phyloP scores from a whole-genome alignment of 306 rosid species.

The Canavalia ensiformis region DNA sequence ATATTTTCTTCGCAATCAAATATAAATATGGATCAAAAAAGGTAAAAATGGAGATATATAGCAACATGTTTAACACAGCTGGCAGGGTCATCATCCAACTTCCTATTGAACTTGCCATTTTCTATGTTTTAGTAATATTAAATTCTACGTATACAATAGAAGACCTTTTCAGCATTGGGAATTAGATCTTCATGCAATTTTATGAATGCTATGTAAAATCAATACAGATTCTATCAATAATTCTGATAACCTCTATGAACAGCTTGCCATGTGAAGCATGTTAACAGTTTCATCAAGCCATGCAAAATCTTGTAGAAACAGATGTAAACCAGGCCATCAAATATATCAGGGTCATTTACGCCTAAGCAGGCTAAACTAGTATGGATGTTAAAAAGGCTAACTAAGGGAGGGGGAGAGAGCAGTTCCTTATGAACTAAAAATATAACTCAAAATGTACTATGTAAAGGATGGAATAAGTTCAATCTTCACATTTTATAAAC shows the following conservation, averaged over 20 bases:
- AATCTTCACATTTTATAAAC: neutral
- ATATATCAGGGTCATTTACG: neutral
- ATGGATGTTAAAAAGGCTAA: neutral
- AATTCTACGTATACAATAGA: neutral
- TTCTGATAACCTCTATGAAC: constrained; percentile 13
- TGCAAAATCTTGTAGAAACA: constrained; percentile 7
- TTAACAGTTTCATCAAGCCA: constrained; percentile 10
- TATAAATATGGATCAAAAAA: neutral
- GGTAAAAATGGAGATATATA: neutral
- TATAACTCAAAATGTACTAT: too few species aligned
- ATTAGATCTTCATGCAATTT: neutral
- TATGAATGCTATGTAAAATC: neutral
- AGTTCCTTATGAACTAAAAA: neutral
- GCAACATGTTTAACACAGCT: neutral
- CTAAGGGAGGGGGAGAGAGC: neutral
- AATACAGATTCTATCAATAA: neutral
- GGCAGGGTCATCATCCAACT: constrained; percentile 16
- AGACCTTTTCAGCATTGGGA: neutral
- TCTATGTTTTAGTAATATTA: neutral
- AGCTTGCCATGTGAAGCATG: constrained; percentile 16
- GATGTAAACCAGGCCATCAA: constrained; percentile 1
- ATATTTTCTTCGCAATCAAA: neutral
- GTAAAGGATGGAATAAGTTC: neutral
- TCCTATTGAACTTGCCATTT: neutral
- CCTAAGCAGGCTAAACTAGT: neutral